Percentiles rank a stretch among this genome's conserved stretches.
These are phyloP conservation scores for Starmerella cellae DNA, from an alignment of 805 yeast species.

Conservation along the genomic window DNA sequence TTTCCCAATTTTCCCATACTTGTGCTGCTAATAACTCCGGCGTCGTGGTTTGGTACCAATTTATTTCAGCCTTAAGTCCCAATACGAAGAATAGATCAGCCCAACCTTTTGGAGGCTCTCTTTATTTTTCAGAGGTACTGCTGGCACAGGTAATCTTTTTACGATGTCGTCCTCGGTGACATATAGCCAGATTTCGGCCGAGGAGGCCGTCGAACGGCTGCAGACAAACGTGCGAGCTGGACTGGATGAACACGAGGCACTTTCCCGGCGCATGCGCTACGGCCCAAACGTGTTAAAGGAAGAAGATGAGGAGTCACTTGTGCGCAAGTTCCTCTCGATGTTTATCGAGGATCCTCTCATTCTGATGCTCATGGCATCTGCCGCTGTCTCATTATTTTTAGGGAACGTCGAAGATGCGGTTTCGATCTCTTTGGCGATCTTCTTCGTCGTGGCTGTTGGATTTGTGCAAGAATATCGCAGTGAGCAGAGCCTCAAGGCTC, in stretches of 20 bases:
- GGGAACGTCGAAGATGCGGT: slow-evolving; percentile 95
- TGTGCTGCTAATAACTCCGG: too few species aligned
- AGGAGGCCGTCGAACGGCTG: slow-evolving; percentile 50
- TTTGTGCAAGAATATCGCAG: slow-evolving; percentile 94
- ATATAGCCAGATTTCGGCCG: slow-evolving; percentile 48
- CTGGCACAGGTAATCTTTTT: not conserved
- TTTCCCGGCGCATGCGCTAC: slow-evolving; percentile 55
- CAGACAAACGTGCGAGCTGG: slow-evolving; percentile 52
- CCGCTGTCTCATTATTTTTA: slow-evolving; percentile 73
- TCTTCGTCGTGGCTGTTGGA: slow-evolving; percentile 92
- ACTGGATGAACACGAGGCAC: slow-evolving; percentile 54
- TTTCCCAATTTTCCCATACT: too few species aligned
- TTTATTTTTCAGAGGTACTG: too few species aligned
- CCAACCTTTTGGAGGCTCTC: too few species aligned
- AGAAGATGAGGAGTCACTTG: slow-evolving; percentile 57
- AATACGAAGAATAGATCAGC: too few species aligned
- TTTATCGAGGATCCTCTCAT: slow-evolving; percentile 89
- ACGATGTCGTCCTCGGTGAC: slow-evolving; percentile 44
- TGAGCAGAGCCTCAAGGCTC: slow-evolving; percentile 85
- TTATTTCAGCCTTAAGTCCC: too few species aligned
- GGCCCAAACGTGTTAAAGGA: slow-evolving; percentile 76
- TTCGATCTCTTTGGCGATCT: slow-evolving; percentile 81
- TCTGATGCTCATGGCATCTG: slow-evolving; percentile 76
- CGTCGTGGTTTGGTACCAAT: too few species aligned
- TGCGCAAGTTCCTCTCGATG: slow-evolving; percentile 60